phyloP scores from a whole-genome alignment of 495 filamentous ascomycete species.

The Penicillium chermesinum region DNA sequence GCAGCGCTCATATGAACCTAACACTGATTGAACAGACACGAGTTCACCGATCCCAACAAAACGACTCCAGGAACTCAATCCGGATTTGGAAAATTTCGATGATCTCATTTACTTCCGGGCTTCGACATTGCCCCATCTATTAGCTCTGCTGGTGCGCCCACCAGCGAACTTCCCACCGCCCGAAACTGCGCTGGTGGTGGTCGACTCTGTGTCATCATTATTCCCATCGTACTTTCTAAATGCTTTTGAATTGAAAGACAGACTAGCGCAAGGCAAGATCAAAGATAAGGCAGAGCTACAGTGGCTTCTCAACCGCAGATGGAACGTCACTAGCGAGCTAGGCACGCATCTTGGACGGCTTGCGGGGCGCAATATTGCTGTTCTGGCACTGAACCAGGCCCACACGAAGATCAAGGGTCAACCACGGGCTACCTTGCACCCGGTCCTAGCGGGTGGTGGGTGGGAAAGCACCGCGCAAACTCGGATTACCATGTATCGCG shows the following conservation, averaged over 20 bases:
- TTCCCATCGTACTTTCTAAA: constrained; percentile 68
- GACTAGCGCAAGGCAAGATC: constrained; percentile 21
- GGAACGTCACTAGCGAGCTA: constrained; percentile 55
- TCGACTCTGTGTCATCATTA: constrained; percentile 72
- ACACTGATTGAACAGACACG: constrained; percentile 36
- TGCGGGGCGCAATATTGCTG: constrained; percentile 61
- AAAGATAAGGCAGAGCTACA: constrained; percentile 38
- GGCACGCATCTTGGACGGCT: constrained; percentile 57
- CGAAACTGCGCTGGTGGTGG: constrained; percentile 59
- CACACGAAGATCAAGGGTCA: constrained; percentile 61
- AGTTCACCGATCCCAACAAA: constrained; percentile 37
- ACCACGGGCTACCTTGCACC: constrained; percentile 58
- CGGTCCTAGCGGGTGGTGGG: constrained; percentile 57
- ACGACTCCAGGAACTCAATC: constrained; percentile 36
- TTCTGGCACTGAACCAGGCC: constrained; percentile 66
- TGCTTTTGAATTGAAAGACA: constrained; percentile 36
- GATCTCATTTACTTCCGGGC: constrained; percentile 45
- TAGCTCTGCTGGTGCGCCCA: constrained; percentile 65
- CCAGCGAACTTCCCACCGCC: constrained; percentile 53
- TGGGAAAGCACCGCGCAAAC: constrained; percentile 69
- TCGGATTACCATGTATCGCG: constrained; percentile 65
- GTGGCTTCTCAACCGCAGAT: constrained; percentile 58
- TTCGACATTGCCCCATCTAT: constrained; percentile 64
- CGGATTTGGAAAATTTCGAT: constrained; percentile 6
- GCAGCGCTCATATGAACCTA: neutral